Conservation (phyloP, 305 asterid genomes). For the Fraxinus angustifolia region DNA sequence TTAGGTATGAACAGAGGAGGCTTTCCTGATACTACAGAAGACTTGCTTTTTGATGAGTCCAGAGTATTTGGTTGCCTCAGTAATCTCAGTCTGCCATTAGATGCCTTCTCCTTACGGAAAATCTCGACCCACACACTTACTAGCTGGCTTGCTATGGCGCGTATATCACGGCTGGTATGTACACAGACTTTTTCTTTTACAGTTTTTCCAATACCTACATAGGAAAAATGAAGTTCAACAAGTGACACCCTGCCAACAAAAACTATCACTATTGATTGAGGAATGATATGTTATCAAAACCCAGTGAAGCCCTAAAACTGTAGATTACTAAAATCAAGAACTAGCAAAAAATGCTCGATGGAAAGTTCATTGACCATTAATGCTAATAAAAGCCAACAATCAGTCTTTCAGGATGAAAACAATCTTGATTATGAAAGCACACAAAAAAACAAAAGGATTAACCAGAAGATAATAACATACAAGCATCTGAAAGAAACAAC, state of each 20-base stretch:
- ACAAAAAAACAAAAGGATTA: neutral
- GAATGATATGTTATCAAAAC: constrained; percentile 1
- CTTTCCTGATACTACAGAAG: constrained; percentile 50
- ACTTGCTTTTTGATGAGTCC: constrained; percentile 57
- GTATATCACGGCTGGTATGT: constrained; percentile 99
- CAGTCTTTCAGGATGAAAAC: neutral
- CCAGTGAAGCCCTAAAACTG: constrained; percentile 12
- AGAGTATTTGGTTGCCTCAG: constrained; percentile 47
- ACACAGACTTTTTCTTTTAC: constrained; percentile 96
- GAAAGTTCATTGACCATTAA: neutral
- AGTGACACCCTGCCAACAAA: constrained; percentile 1
- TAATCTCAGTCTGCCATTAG: constrained; percentile 57
- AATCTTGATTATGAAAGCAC: neutral
- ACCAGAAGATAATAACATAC: neutral
- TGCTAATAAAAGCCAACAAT: neutral
- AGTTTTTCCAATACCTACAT: constrained; percentile 87
- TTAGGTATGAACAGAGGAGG: constrained; percentile 61
- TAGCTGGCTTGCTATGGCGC: constrained; percentile 98
- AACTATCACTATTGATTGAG: neutral
- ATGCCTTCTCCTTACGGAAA: constrained; percentile 93
- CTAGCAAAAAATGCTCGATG: neutral
- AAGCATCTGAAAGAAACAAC: neutral
- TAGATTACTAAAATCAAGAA: constrained; percentile 15
- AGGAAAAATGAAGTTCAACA: constrained; percentile 16
- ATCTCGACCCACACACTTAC: constrained; percentile 94